Conservation (phyloP, 805 yeast genomes). For the Metschnikowia sp. region DNA sequence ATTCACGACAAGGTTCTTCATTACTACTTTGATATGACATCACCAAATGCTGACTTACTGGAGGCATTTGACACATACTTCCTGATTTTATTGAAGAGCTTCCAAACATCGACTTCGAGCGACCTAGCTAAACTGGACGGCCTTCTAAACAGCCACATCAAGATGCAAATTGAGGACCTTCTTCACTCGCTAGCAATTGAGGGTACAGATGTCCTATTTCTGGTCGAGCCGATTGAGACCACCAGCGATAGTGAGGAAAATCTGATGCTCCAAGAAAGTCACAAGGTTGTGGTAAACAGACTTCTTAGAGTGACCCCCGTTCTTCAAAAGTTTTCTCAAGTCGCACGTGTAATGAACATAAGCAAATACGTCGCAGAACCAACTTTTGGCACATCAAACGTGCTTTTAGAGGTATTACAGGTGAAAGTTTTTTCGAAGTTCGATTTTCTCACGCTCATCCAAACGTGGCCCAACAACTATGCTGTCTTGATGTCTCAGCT, state of each 20-base stretch:
- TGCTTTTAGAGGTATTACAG: slow-evolving; percentile 17
- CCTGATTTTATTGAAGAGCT: slow-evolving; percentile 9
- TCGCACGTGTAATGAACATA: slow-evolving; percentile 26
- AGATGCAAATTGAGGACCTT: slow-evolving; percentile 23
- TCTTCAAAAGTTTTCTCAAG: slow-evolving; percentile 23
- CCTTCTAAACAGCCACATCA: slow-evolving; percentile 22
- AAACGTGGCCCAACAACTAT: slow-evolving; percentile 22
- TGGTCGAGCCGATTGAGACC: slow-evolving; percentile 9
- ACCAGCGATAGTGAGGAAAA: slow-evolving; percentile 12
- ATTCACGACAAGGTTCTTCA: slow-evolving; percentile 24
- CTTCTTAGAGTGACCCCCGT: slow-evolving; percentile 17
- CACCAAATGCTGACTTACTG: slow-evolving; percentile 2
- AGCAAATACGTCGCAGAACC: slow-evolving; percentile 20
- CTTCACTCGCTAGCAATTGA: slow-evolving; percentile 17
- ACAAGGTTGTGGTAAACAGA: slow-evolving; percentile 14
- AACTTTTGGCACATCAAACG: slow-evolving; percentile 11
- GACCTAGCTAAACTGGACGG: slow-evolving; percentile 4
- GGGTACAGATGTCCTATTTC: slow-evolving; percentile 6
- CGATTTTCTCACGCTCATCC: slow-evolving; percentile 19
- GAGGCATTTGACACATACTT: slow-evolving; percentile 14
- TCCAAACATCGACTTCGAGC: slow-evolving; percentile 4
- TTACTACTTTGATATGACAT: slow-evolving; percentile 18
- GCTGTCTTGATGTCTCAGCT: slow-evolving; percentile 12
- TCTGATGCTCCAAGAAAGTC: slow-evolving; percentile 15
- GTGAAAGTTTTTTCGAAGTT: slow-evolving; percentile 21